Conservation (phyloP, 495 filamentous ascomycete genomes). For the Aspergillus panamensis region DNA sequence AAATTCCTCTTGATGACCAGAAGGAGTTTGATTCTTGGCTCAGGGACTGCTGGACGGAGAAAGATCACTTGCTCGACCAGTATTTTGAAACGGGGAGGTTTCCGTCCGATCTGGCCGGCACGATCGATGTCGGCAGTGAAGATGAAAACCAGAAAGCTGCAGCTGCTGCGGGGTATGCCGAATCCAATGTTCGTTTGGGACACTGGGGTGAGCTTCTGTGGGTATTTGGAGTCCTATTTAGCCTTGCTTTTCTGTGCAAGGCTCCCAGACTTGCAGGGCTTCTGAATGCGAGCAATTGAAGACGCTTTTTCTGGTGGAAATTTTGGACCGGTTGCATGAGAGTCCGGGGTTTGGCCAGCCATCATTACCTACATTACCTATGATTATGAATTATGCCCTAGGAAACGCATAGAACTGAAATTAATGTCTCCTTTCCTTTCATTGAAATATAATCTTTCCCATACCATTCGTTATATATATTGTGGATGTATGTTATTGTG, state of each 20-base stretch:
- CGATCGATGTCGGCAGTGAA: slow-evolving; percentile 37
- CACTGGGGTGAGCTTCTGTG: slow-evolving; percentile 54
- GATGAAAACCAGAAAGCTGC: slow-evolving; percentile 31
- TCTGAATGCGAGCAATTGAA: not conserved
- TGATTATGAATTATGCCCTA: slow-evolving; percentile 16
- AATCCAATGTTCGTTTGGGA: slow-evolving; percentile 52
- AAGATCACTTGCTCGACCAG: slow-evolving; percentile 57
- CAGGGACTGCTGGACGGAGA: slow-evolving; percentile 57
- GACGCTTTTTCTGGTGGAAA: not conserved
- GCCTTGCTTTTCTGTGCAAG: slow-evolving; percentile 31
- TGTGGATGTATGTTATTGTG: too few relatives aligned
- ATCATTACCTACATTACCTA: slow-evolving; percentile 3
- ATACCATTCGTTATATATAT: not conserved
- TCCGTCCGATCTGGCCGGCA: slow-evolving; percentile 53
- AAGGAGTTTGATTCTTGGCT: slow-evolving; percentile 58
- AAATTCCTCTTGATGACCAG: slow-evolving; percentile 58
- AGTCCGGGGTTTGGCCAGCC: not conserved
- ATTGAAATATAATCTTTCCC: not conserved
- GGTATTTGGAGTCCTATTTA: slow-evolving; percentile 51
- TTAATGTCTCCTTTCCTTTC: not conserved
- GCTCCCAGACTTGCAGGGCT: slow-evolving; percentile 23
- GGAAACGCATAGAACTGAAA: slow-evolving; percentile 5
- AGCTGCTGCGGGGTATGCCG: slow-evolving; percentile 51
- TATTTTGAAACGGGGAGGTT: slow-evolving; percentile 58
- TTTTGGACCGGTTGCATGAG: slow-evolving; percentile 1